Percentiles rank a stretch among this genome's conserved stretches.
Evolutionary conservation across 2,329 filamentous ascomycete genomes (phyloP).

Genomic region (Microcyclospora tardicrescens): DNA sequence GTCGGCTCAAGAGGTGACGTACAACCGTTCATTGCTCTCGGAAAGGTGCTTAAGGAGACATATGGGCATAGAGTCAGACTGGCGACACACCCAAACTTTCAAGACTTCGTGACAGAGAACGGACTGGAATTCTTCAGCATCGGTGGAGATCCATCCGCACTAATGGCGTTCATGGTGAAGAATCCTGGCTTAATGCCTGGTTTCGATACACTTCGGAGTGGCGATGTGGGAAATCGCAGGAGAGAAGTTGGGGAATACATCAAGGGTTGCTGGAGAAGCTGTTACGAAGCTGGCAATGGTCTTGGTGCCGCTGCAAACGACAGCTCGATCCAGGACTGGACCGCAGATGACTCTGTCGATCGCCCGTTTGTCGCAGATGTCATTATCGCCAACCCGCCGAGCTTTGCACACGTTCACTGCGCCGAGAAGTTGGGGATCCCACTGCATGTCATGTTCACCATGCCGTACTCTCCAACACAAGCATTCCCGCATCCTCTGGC

Average conservation of each 20-base stretch:
- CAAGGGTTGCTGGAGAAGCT: conserved; percentile 77
- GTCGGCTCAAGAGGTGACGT: conserved; percentile 38
- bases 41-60: conserved; percentile 36
- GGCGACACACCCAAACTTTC: conserved; percentile 37
- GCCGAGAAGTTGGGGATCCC: conserved; percentile 65
- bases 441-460: conserved; percentile 82
- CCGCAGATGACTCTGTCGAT: conserved; percentile 27
- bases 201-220: conserved; percentile 60
- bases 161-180: conserved; percentile 76
- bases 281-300: conserved; percentile 66
- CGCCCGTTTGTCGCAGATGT: conserved; percentile 70
- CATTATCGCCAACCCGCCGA: conserved; percentile 67
- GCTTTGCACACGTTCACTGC: conserved; percentile 62
- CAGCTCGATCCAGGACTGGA: conserved; percentile 38
- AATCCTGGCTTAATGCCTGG: conserved; percentile 77
- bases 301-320: conserved; percentile 24
- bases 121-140: conserved; percentile 41
- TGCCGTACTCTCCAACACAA: conserved; percentile 82
- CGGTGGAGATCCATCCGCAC: conserved; percentile 35
- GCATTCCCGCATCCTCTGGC: conserved; percentile 78
- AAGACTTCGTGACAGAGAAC: conserved; percentile 36
- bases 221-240: conserved; percentile 62
- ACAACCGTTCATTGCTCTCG: conserved; percentile 38
- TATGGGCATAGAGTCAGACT: conserved; percentile 36
- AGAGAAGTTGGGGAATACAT: conserved; percentile 67